Conservation (phyloP, 495 filamentous ascomycete species). For the Penicillium alfredii region DNA sequence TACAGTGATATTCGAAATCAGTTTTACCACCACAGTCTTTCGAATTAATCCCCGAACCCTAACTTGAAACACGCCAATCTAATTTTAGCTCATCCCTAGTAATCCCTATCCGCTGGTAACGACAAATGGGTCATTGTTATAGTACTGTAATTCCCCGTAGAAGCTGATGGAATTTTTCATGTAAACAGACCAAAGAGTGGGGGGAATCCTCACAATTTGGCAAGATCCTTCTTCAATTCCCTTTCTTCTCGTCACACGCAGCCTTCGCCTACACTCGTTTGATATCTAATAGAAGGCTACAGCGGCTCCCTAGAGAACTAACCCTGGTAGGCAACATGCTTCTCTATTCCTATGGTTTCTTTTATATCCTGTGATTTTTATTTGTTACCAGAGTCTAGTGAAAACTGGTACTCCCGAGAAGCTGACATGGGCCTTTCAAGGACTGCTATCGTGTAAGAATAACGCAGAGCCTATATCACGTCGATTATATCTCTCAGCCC, state of each 20-base stretch:
- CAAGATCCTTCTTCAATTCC: conserved; percentile 5
- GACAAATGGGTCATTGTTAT: conserved; percentile 3
- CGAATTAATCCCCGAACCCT: conserved; percentile 1
- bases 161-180: too few relatives aligned
- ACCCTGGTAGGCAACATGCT: conserved; percentile 1
- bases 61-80: too few relatives aligned
- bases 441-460: too few relatives aligned
- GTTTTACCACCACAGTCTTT: too few relatives aligned
- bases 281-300: neutral
- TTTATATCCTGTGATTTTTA: conserved; percentile 1
- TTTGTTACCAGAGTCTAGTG: neutral
- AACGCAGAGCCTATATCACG: conserved; percentile 5
- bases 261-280: conserved; percentile 1
- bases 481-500: conserved; percentile 5
- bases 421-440: conserved; percentile 1
- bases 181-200: conserved; percentile 4
- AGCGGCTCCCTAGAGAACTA: neutral
- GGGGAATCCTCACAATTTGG: conserved; percentile 5
- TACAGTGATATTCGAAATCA: conserved; percentile 6
- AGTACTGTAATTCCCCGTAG: conserved; percentile 5
- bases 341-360: conserved; percentile 1
- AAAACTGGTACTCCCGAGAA: conserved; percentile 2
- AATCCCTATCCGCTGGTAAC: conserved; percentile 5
- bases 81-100: conserved; percentile 4
- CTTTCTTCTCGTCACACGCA: conserved; percentile 3